Evolutionary conservation across 176 grass and related monocot genomes (phyloP), one percentile per base, ranked within the genome.

Genomic region (Zea mays): DNA sequence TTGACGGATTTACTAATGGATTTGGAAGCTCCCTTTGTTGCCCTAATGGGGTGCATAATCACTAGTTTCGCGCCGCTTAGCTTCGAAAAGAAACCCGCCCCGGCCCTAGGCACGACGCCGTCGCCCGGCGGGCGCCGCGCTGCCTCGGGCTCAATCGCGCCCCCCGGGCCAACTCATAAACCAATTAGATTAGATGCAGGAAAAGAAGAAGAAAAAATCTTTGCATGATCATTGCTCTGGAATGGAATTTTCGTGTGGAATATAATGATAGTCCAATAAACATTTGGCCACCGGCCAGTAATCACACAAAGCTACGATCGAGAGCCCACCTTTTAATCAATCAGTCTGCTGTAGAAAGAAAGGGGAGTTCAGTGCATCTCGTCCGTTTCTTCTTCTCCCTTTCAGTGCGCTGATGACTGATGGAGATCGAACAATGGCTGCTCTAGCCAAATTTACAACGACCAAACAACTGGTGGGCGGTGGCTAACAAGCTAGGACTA

Each of bases 41-140:
- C 82, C 82, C 67, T 59, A 77, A 67, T 57, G 77, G 86, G 86
- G 86, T 15, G 82, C 86, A 85, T 34, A 65, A 81, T 81, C 52
- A 89, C 72, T 81, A 36, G 77, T 41, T 88, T 38, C 70, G 71
- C 66, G 59, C 72, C 65, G 59, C 72, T 58, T 56, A 56, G 54
- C 54, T 79, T 69, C 69, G 27, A 78, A 56, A 76, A 65, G 54
- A 52, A 88, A 48, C 77, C 63, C 43, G 39, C 5, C 50, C 49
- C 4, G 36, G 39, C 17, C 42, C 41, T 68, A 68, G 65, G 86
- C 73, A 55, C 75, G 63, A 75, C 86, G 81, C 81, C 82, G 81
- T 84, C 76, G 70, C 48, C 57, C 5, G 77, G 63, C 7, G 64
- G 42, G 74, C 76, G 76, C 76, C 76, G 86, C 82, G 58, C 62